Base-by-base conservation (phyloP, 2,329 filamentous ascomycete species). In the Aspergillus ochraceus region DNA sequence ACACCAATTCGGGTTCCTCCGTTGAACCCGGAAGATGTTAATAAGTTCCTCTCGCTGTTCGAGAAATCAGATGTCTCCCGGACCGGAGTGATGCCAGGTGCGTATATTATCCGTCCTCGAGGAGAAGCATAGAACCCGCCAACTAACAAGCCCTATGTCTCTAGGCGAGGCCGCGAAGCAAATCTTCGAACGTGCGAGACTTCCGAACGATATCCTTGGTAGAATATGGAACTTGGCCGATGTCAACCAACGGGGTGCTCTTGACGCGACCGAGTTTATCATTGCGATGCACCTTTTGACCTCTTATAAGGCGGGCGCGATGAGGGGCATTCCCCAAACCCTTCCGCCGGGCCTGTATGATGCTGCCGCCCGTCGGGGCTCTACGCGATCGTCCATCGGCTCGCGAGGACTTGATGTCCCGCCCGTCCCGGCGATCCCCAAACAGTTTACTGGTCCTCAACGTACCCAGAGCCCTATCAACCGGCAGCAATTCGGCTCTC, bases 201-300 rank as follows among this genome's bases (percentile, higher is more conserved):
- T 99, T 63, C 90, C 94, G 5, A 97, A 96, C 73, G 92, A 98
- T 68, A 85, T 90, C 11, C 83, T 99, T 32, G 93, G 93, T n/a
- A 88, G 90, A 66, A 97, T 99, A 79, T 99, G 95, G 95, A 92
- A 90, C 69, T 84, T 99, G 62, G 90, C 93, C 22, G 95, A 99
- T 74, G 95, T 92, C 0, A 93, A 97, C 76, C 92, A 97, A 77
- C 88, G 93, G 55, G 95, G 95, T 54, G 88, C 90, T 32, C 83
- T 99, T 39, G 90, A 93, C 59, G 84, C 88, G 68, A 94, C 92
- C 14, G 95, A 98, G 70, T 99, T 99, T 74, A 90, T 97, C 72
- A 96, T 99, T 71, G 95, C 95, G 50, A 99, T 99, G 95, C 95
- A 99, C 76, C 82, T 99, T 61, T 83, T 99, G 63, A 94, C 92